Conservation (phyloP, 2,329 filamentous ascomycete species). For the Amauroascus verrucosus region DNA sequence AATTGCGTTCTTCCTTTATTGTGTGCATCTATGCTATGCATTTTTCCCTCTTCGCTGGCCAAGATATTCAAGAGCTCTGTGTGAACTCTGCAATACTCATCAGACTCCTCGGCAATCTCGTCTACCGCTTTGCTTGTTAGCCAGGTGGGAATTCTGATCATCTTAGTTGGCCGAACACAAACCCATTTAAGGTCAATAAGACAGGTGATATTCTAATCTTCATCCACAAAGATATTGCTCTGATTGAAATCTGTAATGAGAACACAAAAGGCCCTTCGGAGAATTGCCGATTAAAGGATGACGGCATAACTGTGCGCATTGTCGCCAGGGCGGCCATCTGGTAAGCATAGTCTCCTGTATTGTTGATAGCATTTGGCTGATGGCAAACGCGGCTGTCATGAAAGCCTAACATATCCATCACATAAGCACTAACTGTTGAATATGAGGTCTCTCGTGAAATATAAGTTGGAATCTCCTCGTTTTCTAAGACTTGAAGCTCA, state of each 20-base stretch:
- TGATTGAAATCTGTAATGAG: constrained; percentile 23
- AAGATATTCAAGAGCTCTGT: constrained; percentile 19
- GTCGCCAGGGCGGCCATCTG: constrained; percentile 20
- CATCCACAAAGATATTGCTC: constrained; percentile 29
- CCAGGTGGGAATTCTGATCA: constrained; percentile 25
- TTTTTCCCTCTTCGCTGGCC: constrained; percentile 15
- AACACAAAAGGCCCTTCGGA: constrained; percentile 25
- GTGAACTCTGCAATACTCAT: constrained; percentile 13
- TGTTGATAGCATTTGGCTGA: constrained; percentile 21
- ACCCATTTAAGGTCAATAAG: constrained; percentile 31
- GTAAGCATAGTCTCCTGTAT: not conserved
- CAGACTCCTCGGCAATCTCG: constrained; percentile 13
- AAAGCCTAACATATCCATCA: constrained; percentile 21
- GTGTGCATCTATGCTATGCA: constrained; percentile 9
- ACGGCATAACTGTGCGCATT: constrained; percentile 24
- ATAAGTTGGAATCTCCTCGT: constrained; percentile 21
- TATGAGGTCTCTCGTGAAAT: constrained; percentile 23
- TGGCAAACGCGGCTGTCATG: constrained; percentile 23
- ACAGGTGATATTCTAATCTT: constrained; percentile 26
- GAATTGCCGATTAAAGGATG: constrained; percentile 8
- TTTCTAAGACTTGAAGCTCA: constrained; percentile 21
- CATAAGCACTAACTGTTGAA: constrained; percentile 20
- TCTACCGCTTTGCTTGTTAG: constrained; percentile 18
- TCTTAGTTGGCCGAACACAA: constrained; percentile 23
- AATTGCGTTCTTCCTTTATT: too few species aligned